Evolutionary conservation across 1,284 basidiomycete species (phyloP).

Genomic region (Amylostereum areolatum): DNA sequence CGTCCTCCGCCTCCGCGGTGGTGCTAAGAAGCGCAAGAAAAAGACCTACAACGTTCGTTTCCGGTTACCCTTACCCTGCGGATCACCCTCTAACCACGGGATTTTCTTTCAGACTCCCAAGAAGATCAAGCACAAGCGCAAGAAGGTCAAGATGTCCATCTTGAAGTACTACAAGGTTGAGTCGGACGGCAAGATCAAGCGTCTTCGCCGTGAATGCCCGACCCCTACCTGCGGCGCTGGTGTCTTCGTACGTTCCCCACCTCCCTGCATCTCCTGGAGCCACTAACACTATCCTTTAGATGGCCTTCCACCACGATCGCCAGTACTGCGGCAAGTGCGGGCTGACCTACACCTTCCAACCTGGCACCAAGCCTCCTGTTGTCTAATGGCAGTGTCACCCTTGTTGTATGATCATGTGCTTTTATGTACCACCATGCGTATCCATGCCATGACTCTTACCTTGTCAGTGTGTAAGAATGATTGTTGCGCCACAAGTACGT

Average conservation of each 20-base stretch:
- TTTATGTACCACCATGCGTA: neutral
- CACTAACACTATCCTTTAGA: conserved; percentile 34
- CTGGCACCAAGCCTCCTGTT: conserved; percentile 69
- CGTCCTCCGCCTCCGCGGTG: conserved; percentile 92
- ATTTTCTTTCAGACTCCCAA: conserved; percentile 80
- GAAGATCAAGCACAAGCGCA: conserved; percentile 99
- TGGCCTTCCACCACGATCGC: conserved; percentile 93
- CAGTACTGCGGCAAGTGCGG: conserved; percentile 96
- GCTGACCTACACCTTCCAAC: conserved; percentile 85
- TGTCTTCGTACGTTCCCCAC: conserved; percentile 70
- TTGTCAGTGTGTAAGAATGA: too few relatives aligned
- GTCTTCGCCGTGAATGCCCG: conserved; percentile 95
- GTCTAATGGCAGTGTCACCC: conserved; percentile 33
- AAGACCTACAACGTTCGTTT: conserved; percentile 88
- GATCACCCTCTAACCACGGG: conserved; percentile 2
- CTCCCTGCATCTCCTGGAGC: neutral
- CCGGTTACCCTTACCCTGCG: neutral
- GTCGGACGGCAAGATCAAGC: conserved; percentile 99
- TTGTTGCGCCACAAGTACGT: too few relatives aligned
- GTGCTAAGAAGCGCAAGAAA: conserved; percentile 99
- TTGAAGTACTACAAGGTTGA: conserved; percentile 99
- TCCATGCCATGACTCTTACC: too few relatives aligned
- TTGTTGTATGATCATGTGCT: neutral
- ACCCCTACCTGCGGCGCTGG: conserved; percentile 89
- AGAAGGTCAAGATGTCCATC: conserved; percentile 99